phyloP scores from a whole-genome alignment of 148 eudicot species.

The Rhododendron williamsianum region DNA sequence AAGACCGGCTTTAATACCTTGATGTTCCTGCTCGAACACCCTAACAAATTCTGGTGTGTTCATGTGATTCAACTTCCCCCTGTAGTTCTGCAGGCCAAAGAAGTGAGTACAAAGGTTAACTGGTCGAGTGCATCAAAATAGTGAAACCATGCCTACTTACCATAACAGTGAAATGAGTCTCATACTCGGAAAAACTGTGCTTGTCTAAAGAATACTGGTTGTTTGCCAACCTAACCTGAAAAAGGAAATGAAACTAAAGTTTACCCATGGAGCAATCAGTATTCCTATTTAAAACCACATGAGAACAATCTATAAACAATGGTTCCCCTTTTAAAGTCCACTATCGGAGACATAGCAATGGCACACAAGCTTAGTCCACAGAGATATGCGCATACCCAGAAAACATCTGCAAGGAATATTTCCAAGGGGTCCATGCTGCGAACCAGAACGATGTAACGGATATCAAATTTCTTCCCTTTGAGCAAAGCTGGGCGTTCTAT shows the following conservation, averaged over 20 bases:
- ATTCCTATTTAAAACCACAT: not conserved
- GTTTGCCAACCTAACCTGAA: constrained; percentile 89
- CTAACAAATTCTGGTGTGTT: constrained; percentile 70
- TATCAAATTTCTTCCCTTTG: constrained; percentile 83
- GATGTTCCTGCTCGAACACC: constrained; percentile 84
- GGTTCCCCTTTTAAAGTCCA: not conserved
- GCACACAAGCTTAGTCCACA: not conserved
- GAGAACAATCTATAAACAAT: not conserved
- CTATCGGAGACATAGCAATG: not conserved
- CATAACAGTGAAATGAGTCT: constrained; percentile 99
- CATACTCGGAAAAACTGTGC: constrained; percentile 76
- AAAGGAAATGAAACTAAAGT: constrained; percentile 13
- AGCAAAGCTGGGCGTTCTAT: constrained; percentile 89
- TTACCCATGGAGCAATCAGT: not conserved
- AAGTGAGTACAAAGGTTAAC: constrained; percentile 1
- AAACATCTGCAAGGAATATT: constrained; percentile 64
- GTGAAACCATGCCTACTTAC: constrained; percentile 30
- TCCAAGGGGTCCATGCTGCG: constrained; percentile 91
- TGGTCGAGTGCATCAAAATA: not conserved
- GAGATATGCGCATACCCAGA: constrained; percentile 60
- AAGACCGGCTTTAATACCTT: constrained; percentile 34
- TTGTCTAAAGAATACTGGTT: constrained; percentile 71
- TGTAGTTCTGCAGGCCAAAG: constrained; percentile 58
- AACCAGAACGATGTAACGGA: constrained; percentile 82
- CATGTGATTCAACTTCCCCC: constrained; percentile 69